Evolutionary conservation across 2,329 filamentous ascomycete species (phyloP), one percentile per base, ranked within the genome.

Genomic region (Penicillium digitatum): DNA sequence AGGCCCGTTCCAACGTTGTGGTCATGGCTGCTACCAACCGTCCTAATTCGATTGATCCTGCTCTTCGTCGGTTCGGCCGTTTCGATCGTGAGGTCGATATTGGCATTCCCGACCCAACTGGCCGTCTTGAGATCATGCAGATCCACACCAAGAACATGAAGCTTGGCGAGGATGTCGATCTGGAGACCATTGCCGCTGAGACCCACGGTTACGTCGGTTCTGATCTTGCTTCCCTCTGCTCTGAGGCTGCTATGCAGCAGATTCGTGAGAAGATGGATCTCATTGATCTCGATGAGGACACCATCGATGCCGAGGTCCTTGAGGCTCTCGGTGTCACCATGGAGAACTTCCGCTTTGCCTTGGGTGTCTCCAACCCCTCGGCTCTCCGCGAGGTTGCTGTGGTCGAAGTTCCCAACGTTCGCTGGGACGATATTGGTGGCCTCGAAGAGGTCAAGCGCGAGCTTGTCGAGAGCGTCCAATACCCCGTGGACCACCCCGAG

Each of bases 111-210:
- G 94, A 97, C 79, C 94, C 94, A 48, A 97, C 93, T 68, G 94
- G 94, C 62, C 94, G 94, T 83, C 88, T 99, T 35, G 94, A 99
- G 83, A 97, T 99, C 71, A 87, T 99, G 58, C 90, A 95, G 78
- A 99, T 99, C 66, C 94, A 99, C 84, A 99, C 94, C 77, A 99
- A 99, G 88, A 99, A 99, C 85, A 99, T 99, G 94, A 99, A 99
- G 83, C 85, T 99, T 59, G 91, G 79, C 57, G 94, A 97, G 55
- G 94, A 97, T 67, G 94, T 99, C 59, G 94, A 99, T 70, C 85
- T 99, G 42, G 93, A 96, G 81, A 87, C 91, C 70, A 96, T 99
- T 70, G 94, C 94, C 52, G 86, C 94, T 29, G 94, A 99, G 81
- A 99, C 94, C 44, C 94, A 99, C 81, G 94, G 94, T 79, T 99